Conservation (phyloP, 2,329 filamentous ascomycete species). For the Hypoxylon sp. region DNA sequence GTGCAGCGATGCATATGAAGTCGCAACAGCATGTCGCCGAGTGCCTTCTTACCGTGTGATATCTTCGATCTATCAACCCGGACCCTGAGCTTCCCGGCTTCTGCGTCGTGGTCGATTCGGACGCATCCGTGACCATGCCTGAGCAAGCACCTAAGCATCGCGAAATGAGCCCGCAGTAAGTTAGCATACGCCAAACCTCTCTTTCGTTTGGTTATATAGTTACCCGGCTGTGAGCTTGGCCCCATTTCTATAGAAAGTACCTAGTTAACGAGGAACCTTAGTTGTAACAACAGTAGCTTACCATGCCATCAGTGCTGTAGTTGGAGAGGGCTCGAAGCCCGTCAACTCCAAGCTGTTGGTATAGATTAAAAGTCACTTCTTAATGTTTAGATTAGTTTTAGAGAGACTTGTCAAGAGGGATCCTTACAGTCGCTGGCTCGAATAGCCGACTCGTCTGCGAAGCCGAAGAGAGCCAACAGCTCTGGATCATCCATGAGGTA, state of each 20-base stretch:
- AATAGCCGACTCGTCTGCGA: constrained; percentile 52
- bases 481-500: constrained; percentile 60
- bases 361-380: constrained; percentile 57
- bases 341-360: constrained; percentile 57
- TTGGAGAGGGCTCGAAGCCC: constrained; percentile 56
- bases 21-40: constrained; percentile 69
- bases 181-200: constrained; percentile 1
- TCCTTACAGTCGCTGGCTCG: constrained; percentile 55
- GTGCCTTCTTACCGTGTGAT: constrained; percentile 65
- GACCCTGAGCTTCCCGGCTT: constrained; percentile 63
- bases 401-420: neutral
- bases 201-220: constrained; percentile 41
- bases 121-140: constrained; percentile 65
- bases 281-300: constrained; percentile 36
- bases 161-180: constrained; percentile 67
- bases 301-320: constrained; percentile 53
- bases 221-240: constrained; percentile 57
- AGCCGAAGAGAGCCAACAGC: constrained; percentile 59
- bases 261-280: constrained; percentile 19
- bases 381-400: constrained; percentile 22
- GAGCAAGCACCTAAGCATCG: constrained; percentile 71
- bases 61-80: constrained; percentile 70
- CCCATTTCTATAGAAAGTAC: constrained; percentile 55
- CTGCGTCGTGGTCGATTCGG: constrained; percentile 57
- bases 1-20: constrained; percentile 74